Evolutionary conservation across 176 grass and related monocot genomes (phyloP), one percentile per base, ranked within the genome.

Genomic region (Oryza australiensis): DNA sequence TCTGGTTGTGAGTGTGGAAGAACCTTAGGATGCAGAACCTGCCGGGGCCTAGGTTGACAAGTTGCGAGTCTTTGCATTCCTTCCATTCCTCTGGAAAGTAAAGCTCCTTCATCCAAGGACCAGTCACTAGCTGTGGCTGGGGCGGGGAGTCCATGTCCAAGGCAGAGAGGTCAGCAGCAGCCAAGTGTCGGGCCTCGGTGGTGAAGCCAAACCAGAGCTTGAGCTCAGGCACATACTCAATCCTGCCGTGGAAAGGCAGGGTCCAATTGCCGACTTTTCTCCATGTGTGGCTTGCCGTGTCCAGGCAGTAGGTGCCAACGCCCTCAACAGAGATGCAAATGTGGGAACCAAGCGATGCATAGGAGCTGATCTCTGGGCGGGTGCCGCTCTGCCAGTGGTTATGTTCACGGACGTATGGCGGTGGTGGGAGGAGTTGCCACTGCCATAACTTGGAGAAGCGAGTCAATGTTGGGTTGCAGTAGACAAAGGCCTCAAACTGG

Each of bases 401-500:
- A 2, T 0, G 0, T 20, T 20, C 16, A 10, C 12, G 4, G 24
- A 78, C 26, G 23, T 4, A 78, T 26, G 60, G 75, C 5, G 37
- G 26, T 16, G 18, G 26, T 3, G 60, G 75, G 1, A 78, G 37
- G 1, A 2, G 9, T 2, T 65, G 9, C 15, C 75, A 65, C 15
- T n/a, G 37, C 59, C 75, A 64, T 0, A n/a, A 23, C 1, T 20
- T 23, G 33, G 12, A 12, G 1, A 14, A 10, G 12, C 11, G 41
- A 0, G 1, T 1, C 41, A 3, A 1, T 11, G 33, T 26, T 23
- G n/a, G n/a, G n/a, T 40, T 41, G 74, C 34, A 8, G 22, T 15
- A 63, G 24, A 78, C 1, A 3, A 64, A 29, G 23, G 26, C 15
- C 75, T 78, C 75, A 38, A 78, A 78, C 60, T 78, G 75, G 37